Conservation (phyloP, 179 eudicot genomes). For the Silene vulgaris region DNA sequence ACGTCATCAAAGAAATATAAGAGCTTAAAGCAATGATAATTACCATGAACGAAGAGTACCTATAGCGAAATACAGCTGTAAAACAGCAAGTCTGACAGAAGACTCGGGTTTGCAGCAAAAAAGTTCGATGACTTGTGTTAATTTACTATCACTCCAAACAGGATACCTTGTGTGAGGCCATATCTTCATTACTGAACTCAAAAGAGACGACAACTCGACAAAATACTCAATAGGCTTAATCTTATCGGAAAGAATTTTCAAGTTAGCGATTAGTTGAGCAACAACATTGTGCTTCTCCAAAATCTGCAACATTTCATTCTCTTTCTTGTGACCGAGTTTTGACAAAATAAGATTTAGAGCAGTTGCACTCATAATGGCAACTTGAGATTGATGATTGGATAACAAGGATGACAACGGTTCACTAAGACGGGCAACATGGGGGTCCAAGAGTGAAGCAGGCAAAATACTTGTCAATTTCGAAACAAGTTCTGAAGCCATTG, state of each 20-base stretch:
- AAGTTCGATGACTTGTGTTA: conserved; percentile 42
- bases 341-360: conserved; percentile 53
- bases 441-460: conserved; percentile 49
- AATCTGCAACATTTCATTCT: conserved; percentile 52
- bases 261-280: conserved; percentile 39
- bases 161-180: conserved; percentile 71
- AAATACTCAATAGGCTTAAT: conserved; percentile 41
- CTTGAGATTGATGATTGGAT: conserved; percentile 44
- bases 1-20: conserved; percentile 1
- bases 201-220: conserved; percentile 50
- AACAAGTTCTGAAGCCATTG: conserved; percentile 49
- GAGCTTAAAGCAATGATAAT: conserved; percentile 21
- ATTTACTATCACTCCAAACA: conserved; percentile 56
- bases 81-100: conserved; percentile 43
- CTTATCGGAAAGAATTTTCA: conserved; percentile 35
- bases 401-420: conserved; percentile 52
- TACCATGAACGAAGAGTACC: conserved; percentile 47
- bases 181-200: conserved; percentile 68
- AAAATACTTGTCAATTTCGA: conserved; percentile 54
- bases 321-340: conserved; percentile 43
- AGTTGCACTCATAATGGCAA: conserved; percentile 54
- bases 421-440: conserved; percentile 49
- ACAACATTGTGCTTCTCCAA: conserved; percentile 48
- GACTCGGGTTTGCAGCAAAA: conserved; percentile 34
- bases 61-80: conserved; percentile 67